Conservation (phyloP, 164 flowering plant species). For the Umbellularia californica region DNA sequence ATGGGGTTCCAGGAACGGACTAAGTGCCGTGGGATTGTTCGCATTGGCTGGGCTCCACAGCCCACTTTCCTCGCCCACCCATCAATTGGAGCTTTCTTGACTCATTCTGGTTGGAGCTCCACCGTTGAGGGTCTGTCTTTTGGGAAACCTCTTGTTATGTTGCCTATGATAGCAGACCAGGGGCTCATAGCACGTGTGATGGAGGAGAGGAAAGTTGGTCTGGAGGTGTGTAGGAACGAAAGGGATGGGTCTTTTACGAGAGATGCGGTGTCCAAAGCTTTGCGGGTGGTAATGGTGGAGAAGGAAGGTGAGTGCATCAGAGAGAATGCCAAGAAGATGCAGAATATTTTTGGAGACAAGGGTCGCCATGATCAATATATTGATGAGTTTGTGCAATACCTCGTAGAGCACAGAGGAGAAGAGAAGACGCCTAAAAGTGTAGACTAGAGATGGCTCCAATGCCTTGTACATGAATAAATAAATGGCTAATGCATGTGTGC, state of each 20-base stretch:
- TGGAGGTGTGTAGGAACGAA: constrained; percentile 35
- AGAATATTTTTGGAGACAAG: constrained; percentile 10
- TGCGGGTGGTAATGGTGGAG: constrained; percentile 30
- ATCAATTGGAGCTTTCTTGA: constrained; percentile 38
- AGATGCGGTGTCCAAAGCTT: constrained; percentile 23
- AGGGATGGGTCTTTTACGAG: constrained; percentile 33
- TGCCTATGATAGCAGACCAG: constrained; percentile 32
- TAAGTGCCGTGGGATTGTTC: constrained; percentile 22
- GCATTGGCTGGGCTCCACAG: constrained; percentile 42
- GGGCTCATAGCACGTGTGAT: constrained; percentile 29
- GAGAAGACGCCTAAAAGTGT: too few species aligned
- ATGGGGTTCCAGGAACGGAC: constrained; percentile 31
- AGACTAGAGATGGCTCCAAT: too few species aligned
- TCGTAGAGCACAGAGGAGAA: neutral
- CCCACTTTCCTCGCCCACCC: constrained; percentile 31
- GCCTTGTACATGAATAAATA: too few species aligned
- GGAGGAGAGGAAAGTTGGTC: constrained; percentile 33
- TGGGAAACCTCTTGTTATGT: constrained; percentile 25
- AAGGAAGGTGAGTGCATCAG: constrained; percentile 24
- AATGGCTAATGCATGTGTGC: too few species aligned
- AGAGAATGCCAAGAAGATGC: constrained; percentile 11
- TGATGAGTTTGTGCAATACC: constrained; percentile 17
- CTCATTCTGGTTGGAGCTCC: constrained; percentile 47
- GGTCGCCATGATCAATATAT: constrained; percentile 26
- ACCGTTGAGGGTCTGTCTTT: constrained; percentile 31